phyloP scores from a whole-genome alignment of 352 stramenopile genomes.

The Globisporangium solare region DNA sequence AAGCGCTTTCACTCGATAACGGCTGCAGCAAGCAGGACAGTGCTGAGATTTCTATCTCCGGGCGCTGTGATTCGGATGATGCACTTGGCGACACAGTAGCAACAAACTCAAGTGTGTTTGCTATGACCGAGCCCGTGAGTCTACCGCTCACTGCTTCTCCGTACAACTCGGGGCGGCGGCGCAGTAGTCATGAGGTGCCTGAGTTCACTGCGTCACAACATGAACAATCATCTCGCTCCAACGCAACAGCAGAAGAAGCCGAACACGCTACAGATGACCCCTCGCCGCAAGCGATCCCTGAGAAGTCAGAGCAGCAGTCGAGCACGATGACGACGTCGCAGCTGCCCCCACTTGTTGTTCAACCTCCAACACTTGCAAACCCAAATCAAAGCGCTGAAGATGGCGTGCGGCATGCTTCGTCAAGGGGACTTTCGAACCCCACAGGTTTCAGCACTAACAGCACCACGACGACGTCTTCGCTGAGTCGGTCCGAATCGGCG shows the following conservation, averaged over 20 bases:
- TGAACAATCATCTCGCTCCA: background rate
- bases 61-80: background rate
- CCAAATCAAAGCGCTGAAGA: too few species aligned
- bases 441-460: background rate
- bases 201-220: background rate
- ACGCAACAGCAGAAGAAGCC: background rate
- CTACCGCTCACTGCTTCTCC: background rate
- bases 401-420: too few species aligned
- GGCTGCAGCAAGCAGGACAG: too few species aligned
- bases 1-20: background rate
- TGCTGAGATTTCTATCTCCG: background rate
- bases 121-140: background rate
- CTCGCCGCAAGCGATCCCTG: too few species aligned
- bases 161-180: background rate
- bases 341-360: too few species aligned
- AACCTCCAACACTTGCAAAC: too few species aligned
- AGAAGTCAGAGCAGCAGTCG: too few species aligned
- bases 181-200: background rate
- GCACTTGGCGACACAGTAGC: background rate
- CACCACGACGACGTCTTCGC: conserved; percentile 1
- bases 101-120: background rate
- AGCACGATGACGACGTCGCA: background rate
- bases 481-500: conserved; percentile 46
- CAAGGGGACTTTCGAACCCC: too few species aligned
- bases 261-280: too few species aligned